These are phyloP conservation scores for Talaromyces pinophilus DNA, from an alignment of 2,329 filamentous ascomycete genomes.

Conservation along the genomic window DNA sequence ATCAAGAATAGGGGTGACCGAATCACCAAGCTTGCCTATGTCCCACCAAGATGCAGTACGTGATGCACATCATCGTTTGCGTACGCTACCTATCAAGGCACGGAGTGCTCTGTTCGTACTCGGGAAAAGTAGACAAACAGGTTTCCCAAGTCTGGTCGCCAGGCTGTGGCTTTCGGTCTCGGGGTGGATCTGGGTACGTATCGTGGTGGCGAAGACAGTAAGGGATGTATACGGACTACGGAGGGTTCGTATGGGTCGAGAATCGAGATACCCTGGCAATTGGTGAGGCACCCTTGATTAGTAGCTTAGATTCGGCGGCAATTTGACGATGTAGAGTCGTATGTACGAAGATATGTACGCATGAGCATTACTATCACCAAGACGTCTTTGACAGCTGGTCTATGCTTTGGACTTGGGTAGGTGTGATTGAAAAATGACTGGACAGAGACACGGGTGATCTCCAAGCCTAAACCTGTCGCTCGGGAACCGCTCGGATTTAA, in stretches of 20 bases:
- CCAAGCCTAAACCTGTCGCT: slow-evolving; percentile 17
- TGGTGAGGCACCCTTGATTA: neutral
- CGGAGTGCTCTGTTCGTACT: slow-evolving; percentile 4
- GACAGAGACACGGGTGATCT: slow-evolving; percentile 20
- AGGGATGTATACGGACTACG: neutral
- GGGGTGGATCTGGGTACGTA: neutral
- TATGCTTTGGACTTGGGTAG: slow-evolving; percentile 9
- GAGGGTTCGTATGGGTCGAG: neutral
- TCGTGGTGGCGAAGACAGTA: slow-evolving; percentile 1
- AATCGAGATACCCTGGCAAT: neutral
- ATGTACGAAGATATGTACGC: neutral
- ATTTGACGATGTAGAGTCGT: neutral
- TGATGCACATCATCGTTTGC: neutral
- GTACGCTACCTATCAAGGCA: neutral
- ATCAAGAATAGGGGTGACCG: slow-evolving; percentile 2
- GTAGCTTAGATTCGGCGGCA: neutral
- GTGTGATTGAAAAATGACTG: neutral
- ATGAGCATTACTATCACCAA: neutral
- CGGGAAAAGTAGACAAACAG: neutral
- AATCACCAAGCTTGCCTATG: neutral
- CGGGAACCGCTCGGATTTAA: slow-evolving; percentile 7
- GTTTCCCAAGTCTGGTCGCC: neutral
- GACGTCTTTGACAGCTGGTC: slow-evolving; percentile 13
- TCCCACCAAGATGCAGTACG: slow-evolving; percentile 2
- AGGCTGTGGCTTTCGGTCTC: neutral